Conservation (phyloP, 192 early-diverging fungal species). For the Geosiphon pyriformis region DNA sequence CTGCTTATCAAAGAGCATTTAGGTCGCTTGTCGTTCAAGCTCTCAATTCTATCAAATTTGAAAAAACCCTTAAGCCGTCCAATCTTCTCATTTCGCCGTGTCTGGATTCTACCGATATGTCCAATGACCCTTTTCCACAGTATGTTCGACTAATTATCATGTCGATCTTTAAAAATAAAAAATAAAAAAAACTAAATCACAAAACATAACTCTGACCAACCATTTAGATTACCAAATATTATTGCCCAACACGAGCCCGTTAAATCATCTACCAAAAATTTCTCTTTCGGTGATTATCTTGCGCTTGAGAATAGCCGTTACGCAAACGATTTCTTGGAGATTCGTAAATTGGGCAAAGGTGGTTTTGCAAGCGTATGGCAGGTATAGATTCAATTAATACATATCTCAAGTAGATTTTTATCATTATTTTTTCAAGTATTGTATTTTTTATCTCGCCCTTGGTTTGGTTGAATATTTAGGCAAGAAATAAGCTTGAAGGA, state of each 20-base stretch:
- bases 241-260: no score
- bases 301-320: conserved; percentile 65
- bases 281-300: conserved; percentile 47
- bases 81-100: conserved; percentile 45
- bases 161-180: no score
- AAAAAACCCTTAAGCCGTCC: conserved; percentile 37
- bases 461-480: conserved; percentile 35
- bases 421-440: not conserved
- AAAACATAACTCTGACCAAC: no score
- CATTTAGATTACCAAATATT: no score
- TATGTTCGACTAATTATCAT: no score
- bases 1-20: conserved; percentile 84
- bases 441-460: not conserved
- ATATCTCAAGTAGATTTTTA: not conserved
- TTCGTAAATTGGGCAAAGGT: conserved; percentile 77
- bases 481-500: conserved; percentile 83
- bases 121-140: no score
- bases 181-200: no score
- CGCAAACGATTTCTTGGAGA: conserved; percentile 76
- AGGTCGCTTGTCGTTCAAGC: conserved; percentile 76
- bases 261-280: conserved; percentile 15
- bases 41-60: conserved; percentile 57
- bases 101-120: no score
- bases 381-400: not conserved
- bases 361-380: conserved; percentile 84